phyloP scores from a whole-genome alignment of 2,329 filamentous ascomycete species.

The Fusarium pseudograminearum region DNA sequence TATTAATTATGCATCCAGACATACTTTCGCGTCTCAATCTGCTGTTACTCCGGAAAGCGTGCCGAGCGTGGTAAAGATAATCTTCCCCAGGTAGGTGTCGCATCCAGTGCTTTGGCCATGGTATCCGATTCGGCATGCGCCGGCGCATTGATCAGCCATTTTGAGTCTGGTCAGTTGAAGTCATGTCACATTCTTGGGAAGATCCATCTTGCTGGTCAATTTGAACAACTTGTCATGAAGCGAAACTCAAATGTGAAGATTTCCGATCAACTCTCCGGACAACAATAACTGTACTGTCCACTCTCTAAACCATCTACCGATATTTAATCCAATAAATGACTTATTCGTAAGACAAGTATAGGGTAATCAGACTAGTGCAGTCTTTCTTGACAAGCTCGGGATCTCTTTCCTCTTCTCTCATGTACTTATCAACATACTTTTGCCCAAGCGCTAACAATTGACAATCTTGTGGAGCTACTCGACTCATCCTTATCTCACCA shows the following conservation, averaged over 20 bases:
- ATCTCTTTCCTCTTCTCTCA: conserved; percentile 26
- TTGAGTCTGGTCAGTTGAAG: neutral
- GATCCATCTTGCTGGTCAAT: neutral
- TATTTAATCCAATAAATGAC: too few relatives aligned
- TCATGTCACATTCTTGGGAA: neutral
- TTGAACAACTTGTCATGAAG: too few relatives aligned
- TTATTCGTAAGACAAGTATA: neutral
- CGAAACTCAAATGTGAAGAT: neutral
- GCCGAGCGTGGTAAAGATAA: neutral
- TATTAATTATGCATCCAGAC: neutral
- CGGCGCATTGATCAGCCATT: neutral
- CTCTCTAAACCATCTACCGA: accelerated
- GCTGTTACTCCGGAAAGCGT: neutral
- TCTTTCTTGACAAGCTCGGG: conserved; percentile 18
- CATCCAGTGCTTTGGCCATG: neutral
- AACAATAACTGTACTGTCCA: neutral
- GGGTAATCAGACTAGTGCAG: neutral
- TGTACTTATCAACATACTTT: neutral
- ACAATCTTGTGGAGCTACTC: conserved; percentile 3
- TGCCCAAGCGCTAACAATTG: conserved; percentile 1
- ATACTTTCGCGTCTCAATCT: neutral
- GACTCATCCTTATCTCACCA: conserved; percentile 16
- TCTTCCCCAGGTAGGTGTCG: neutral
- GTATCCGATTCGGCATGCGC: neutral
- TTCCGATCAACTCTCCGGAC: neutral